phyloP scores from a whole-genome alignment of 805 yeast genomes.

The Candida michaelii region DNA sequence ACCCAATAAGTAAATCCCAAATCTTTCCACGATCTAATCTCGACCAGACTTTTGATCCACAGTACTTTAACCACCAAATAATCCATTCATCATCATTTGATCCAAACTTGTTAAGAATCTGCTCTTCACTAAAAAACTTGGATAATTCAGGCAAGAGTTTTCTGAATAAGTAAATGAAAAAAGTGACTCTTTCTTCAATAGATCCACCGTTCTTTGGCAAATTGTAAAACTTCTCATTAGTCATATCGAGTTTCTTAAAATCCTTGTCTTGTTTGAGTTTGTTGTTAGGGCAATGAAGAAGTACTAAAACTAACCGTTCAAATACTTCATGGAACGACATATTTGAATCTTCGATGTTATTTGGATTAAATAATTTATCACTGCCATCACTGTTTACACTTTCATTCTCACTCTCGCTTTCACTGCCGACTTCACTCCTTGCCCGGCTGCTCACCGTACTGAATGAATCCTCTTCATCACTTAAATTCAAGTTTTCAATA shows the following conservation, averaged over 20 bases:
- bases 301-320: slow-evolving; percentile 73
- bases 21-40: slow-evolving; percentile 79
- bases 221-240: slow-evolving; percentile 27
- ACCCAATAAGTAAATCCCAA: slow-evolving; percentile 87
- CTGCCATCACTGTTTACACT: slow-evolving; percentile 19
- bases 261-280: slow-evolving; percentile 55
- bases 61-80: slow-evolving; percentile 91
- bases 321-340: slow-evolving; percentile 66
- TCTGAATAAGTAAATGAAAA: slow-evolving; percentile 63
- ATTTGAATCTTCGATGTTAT: slow-evolving; percentile 17
- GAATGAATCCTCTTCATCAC: slow-evolving; percentile 9
- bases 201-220: slow-evolving; percentile 61
- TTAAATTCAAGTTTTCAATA: slow-evolving; percentile 25
- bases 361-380: slow-evolving; percentile 1
- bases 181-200: slow-evolving; percentile 63
- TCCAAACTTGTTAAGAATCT: slow-evolving; percentile 57
- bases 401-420: slow-evolving; percentile 11
- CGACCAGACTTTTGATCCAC: slow-evolving; percentile 84
- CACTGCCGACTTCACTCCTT: background rate
- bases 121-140: slow-evolving; percentile 76
- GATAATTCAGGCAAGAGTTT: slow-evolving; percentile 73
- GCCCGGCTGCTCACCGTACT: background rate
- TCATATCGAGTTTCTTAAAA: slow-evolving; percentile 7
- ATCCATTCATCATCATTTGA: slow-evolving; percentile 81
- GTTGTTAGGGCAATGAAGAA: slow-evolving; percentile 68